phyloP scores from a whole-genome alignment of 1,284 basidiomycete species.

The Cryptococcus depauperatus region DNA sequence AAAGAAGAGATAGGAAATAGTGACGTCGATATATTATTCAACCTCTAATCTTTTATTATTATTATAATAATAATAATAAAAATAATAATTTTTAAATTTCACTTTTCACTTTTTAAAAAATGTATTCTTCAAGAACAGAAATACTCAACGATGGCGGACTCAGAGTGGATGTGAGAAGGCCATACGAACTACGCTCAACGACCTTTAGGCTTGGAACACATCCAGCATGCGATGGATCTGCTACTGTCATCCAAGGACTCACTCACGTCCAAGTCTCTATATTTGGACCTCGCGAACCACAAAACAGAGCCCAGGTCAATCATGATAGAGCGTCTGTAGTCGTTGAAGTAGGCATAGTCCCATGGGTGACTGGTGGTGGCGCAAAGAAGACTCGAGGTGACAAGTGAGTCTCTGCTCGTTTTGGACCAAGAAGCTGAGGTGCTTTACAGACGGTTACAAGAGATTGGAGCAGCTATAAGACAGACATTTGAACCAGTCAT shows the following conservation, averaged over 20 bases:
- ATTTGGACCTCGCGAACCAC: constrained; percentile 84
- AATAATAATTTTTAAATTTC: no score
- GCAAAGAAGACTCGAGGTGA: constrained; percentile 70
- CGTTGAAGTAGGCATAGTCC: constrained; percentile 73
- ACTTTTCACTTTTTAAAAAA: no score
- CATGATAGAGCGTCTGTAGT: constrained; percentile 77
- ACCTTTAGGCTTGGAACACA: constrained; percentile 68
- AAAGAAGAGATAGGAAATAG: constrained; percentile 14
- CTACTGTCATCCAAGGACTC: constrained; percentile 76
- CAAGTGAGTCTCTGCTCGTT: constrained; percentile 52
- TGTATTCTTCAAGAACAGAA: constrained; percentile 60
- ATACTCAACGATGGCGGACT: constrained; percentile 75
- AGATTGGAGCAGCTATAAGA: constrained; percentile 77
- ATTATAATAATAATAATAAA: neutral
- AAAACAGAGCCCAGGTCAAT: constrained; percentile 60
- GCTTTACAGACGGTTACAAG: constrained; percentile 65
- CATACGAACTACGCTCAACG: constrained; percentile 80
- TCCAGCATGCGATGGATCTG: constrained; percentile 72
- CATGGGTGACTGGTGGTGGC: constrained; percentile 77
- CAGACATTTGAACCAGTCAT: constrained; percentile 94
- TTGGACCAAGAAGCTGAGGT: neutral
- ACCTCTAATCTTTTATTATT: no score
- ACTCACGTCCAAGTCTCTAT: constrained; percentile 80
- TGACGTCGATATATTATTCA: no score
- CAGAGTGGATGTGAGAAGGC: constrained; percentile 82